These are phyloP conservation scores for Brasenia schreberi DNA, from an alignment of 164 flowering plant species.

Conservation along the genomic window DNA sequence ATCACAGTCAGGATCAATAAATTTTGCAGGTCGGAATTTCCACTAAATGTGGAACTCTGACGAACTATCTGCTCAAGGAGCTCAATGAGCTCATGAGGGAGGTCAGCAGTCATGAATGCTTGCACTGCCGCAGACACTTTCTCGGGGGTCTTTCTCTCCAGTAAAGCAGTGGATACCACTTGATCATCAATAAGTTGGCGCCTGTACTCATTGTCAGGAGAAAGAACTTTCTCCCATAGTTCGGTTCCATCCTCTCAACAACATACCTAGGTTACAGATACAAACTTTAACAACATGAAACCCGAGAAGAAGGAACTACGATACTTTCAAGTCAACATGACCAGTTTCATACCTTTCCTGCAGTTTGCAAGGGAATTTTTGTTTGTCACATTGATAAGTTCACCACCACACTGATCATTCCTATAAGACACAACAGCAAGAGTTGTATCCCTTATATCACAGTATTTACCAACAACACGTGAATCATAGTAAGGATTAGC, in stretches of 20 bases:
- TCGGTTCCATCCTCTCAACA: slow-evolving; percentile 93
- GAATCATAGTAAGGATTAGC: background rate
- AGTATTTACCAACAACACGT: background rate
- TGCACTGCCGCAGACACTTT: slow-evolving; percentile 99
- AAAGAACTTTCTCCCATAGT: slow-evolving; percentile 93
- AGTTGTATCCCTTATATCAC: background rate
- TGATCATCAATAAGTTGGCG: slow-evolving; percentile 95
- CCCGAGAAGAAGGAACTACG: no score
- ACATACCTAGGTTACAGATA: slow-evolving; percentile 51
- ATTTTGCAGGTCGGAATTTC: slow-evolving; percentile 90
- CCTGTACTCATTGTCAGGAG: slow-evolving; percentile 68
- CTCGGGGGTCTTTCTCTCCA: slow-evolving; percentile 99
- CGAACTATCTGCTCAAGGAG: slow-evolving; percentile 98
- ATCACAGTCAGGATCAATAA: slow-evolving; percentile 92
- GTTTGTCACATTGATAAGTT: background rate
- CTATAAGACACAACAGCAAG: background rate
- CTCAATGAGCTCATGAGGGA: slow-evolving; percentile 97
- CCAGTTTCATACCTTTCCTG: background rate
- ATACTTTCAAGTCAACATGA: no score
- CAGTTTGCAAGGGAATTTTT: background rate
- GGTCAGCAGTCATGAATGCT: slow-evolving; percentile 99
- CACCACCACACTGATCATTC: background rate
- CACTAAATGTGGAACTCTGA: slow-evolving; percentile 97
- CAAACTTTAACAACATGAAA: no score
- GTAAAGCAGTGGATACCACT: slow-evolving; percentile 98